Conservation (phyloP, 2,329 filamentous ascomycete species). For the Aspergillus sergii region DNA sequence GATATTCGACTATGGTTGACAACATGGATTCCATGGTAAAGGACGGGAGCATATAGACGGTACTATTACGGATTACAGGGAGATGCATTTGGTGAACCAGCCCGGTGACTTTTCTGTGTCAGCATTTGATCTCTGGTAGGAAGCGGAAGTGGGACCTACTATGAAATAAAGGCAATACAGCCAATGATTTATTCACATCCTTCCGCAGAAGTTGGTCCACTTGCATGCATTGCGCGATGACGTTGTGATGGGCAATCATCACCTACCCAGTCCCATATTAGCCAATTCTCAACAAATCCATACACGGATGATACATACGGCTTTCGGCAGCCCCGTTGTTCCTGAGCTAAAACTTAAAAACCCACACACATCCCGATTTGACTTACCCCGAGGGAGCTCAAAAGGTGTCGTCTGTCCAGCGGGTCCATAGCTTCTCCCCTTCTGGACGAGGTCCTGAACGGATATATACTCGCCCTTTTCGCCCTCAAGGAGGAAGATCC, state of each 20-base stretch:
- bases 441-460: neutral
- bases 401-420: neutral
- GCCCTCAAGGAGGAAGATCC: neutral
- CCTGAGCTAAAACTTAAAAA: slow-evolving; percentile 36
- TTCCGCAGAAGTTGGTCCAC: slow-evolving; percentile 41
- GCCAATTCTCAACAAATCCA: neutral
- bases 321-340: slow-evolving; percentile 64
- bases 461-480: neutral
- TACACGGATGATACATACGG: slow-evolving; percentile 35
- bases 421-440: neutral
- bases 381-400: neutral
- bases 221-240: slow-evolving; percentile 63
- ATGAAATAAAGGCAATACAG: neutral
- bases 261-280: neutral
- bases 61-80: slow-evolving; percentile 43
- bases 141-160: slow-evolving; percentile 50
- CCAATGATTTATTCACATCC: neutral
- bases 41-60: slow-evolving; percentile 64
- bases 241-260: slow-evolving; percentile 60
- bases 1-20: slow-evolving; percentile 53
- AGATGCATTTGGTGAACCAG: neutral
- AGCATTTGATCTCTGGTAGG: neutral
- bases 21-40: slow-evolving; percentile 67
- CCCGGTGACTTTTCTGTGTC: neutral
- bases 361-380: neutral